These are phyloP conservation scores for Apiotrichum gamsii DNA, from an alignment of 1,284 basidiomycete species.

Conservation along the genomic window DNA sequence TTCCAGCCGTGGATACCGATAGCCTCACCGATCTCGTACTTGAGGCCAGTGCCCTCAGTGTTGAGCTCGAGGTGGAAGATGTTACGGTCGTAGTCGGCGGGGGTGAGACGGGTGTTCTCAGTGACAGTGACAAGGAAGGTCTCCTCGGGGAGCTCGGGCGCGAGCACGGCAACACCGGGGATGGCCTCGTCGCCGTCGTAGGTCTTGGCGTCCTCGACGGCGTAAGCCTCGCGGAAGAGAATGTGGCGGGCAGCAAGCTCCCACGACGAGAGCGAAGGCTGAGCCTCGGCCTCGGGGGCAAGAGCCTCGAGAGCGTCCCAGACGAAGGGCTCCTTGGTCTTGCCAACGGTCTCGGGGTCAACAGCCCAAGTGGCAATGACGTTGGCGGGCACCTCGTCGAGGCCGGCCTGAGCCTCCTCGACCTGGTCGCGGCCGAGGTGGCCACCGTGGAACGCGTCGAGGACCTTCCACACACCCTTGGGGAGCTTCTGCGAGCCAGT, in stretches of 20 bases:
- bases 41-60: constrained; percentile 83
- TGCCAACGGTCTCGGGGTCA: constrained; percentile 38
- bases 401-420: constrained; percentile 43
- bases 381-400: constrained; percentile 31
- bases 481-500: constrained; percentile 41
- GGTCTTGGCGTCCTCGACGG: constrained; percentile 50
- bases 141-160: constrained; percentile 80
- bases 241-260: constrained; percentile 83
- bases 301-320: constrained; percentile 45
- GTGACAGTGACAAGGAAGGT: constrained; percentile 90
- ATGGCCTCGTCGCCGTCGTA: constrained; percentile 25
- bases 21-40: constrained; percentile 94
- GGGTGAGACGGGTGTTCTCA: constrained; percentile 91
- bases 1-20: constrained; percentile 98
- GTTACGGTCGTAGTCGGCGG: constrained; percentile 92
- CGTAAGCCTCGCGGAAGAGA: constrained; percentile 70
- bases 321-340: constrained; percentile 40
- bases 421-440: constrained; percentile 41
- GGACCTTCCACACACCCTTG: constrained; percentile 39
- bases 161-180: constrained; percentile 59
- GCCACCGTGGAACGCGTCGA: constrained; percentile 45
- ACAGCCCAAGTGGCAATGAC: constrained; percentile 32
- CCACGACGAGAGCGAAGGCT: constrained; percentile 54
- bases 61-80: constrained; percentile 98
- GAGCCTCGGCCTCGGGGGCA: constrained; percentile 37